A percentile compares a stretch with the other conserved stretches of the same genome.
Conservation (phyloP, 1,139 yeast genomes). For the Kodamaea derodonti region DNA sequence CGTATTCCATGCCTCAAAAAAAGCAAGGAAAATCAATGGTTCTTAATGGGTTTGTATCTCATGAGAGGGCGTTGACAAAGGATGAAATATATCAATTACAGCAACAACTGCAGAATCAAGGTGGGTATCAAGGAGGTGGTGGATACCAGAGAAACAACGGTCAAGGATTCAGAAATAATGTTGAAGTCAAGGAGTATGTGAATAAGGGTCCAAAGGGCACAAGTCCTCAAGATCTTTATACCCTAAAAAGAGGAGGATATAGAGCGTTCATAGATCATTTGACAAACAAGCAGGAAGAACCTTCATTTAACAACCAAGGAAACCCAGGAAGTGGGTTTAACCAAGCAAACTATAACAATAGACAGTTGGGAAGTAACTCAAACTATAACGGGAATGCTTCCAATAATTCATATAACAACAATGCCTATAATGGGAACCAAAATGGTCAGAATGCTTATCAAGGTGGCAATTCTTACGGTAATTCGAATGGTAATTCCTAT, state of each 20-base stretch:
- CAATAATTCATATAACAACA: conserved; percentile 9
- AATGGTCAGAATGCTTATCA: conserved; percentile 4
- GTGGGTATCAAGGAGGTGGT: conserved; percentile 35
- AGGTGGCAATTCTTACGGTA: conserved; percentile 3
- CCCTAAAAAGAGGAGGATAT: conserved; percentile 42
- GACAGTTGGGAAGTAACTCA: conserved; percentile 9
- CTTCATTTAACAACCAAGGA: conserved; percentile 7
- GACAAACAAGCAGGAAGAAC: conserved; percentile 10
- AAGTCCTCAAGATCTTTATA: conserved; percentile 29
- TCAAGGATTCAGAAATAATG: conserved; percentile 29
- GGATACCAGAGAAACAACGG: conserved; percentile 25
- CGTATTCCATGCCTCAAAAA: conserved; percentile 55
- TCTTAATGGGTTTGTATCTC: conserved; percentile 72
- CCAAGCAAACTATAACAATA: conserved; percentile 5
- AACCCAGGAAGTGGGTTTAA: conserved; percentile 9
- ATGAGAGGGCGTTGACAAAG: conserved; percentile 55
- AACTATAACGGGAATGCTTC: conserved; percentile 7
- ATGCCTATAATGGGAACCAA: conserved; percentile 9
- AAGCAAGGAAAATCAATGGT: conserved; percentile 73
- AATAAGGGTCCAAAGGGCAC: conserved; percentile 42
- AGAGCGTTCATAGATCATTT: conserved; percentile 24
- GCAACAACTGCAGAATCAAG: conserved; percentile 23
- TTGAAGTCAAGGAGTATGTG: conserved; percentile 36
- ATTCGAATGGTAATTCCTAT: conserved; percentile 8
- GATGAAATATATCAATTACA: conserved; percentile 67